Evolutionary conservation across 2,329 filamentous ascomycete species (phyloP).

Genomic region (Aspergillus brunneoviolaceus): DNA sequence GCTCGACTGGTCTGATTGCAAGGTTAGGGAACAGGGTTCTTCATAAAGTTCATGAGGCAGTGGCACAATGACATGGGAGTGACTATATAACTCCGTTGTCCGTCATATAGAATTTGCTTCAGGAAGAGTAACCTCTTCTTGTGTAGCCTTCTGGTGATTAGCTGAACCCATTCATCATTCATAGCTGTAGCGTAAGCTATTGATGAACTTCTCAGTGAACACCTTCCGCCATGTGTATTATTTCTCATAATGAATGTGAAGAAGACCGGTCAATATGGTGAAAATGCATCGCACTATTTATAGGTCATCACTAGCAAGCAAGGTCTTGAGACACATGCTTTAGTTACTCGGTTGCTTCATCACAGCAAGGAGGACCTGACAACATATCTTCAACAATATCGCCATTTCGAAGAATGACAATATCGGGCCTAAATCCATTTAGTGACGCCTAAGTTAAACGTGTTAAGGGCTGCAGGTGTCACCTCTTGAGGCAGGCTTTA

Average conservation of each 20-base stretch:
- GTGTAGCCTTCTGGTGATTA: background rate
- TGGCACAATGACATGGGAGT: background rate
- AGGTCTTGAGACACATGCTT: background rate
- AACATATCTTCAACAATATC: background rate
- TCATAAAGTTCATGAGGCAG: background rate
- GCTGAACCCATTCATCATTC: background rate
- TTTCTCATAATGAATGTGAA: too few species aligned
- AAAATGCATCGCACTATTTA: background rate
- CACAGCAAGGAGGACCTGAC: background rate
- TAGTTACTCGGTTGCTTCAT: background rate
- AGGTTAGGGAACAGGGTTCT: background rate
- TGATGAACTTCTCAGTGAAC: too few species aligned
- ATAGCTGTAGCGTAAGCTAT: background rate
- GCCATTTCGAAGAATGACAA: background rate
- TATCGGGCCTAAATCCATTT: background rate
- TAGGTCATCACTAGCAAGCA: background rate
- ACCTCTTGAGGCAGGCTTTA: background rate
- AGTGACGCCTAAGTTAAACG: background rate
- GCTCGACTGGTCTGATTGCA: background rate
- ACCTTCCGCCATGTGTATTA: too few species aligned
- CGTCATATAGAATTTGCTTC: background rate
- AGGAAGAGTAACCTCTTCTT: background rate
- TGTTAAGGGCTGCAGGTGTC: background rate
- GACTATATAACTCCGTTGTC: background rate
- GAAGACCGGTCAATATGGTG: background rate